phyloP scores from a whole-genome alignment of 306 rosid species.

The Potentilla sterilis region DNA sequence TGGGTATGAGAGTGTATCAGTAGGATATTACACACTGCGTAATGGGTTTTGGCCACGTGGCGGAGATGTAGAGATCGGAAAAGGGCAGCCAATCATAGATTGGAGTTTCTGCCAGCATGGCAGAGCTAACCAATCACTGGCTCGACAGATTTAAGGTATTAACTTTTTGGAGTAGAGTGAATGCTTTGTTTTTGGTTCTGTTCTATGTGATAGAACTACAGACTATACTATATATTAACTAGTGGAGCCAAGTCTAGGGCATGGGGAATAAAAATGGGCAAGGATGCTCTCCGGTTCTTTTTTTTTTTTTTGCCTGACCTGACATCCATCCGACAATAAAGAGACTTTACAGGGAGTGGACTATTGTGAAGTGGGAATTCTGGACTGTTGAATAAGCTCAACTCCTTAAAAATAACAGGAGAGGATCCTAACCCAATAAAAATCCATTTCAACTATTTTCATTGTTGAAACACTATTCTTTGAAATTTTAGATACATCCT shows the following conservation, averaged over 20 bases:
- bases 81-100: slow-evolving; percentile 30
- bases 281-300: too few relatives aligned
- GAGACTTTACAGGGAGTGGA: too few relatives aligned
- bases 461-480: not conserved
- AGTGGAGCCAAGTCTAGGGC: slow-evolving; percentile 10
- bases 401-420: too few relatives aligned
- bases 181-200: slow-evolving; percentile 7
- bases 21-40: slow-evolving; percentile 21
- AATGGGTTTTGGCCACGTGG: slow-evolving; percentile 23
- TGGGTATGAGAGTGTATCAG: not conserved
- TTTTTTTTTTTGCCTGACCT: too few relatives aligned
- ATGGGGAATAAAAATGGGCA: not conserved
- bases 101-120: slow-evolving; percentile 33
- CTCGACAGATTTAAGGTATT: slow-evolving; percentile 37
- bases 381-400: too few relatives aligned
- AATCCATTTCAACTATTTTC: too few relatives aligned
- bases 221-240: not conserved
- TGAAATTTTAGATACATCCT: not conserved
- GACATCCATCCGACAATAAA: too few relatives aligned
- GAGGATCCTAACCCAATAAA: too few relatives aligned
- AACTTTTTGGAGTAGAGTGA: not conserved
- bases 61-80: not conserved
- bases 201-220: not conserved
- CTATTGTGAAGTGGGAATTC: too few relatives aligned
- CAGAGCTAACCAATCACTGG: slow-evolving; percentile 34